Conservation (phyloP, 371 early-diverging fungal species). For the Chytridiales sp. region DNA sequence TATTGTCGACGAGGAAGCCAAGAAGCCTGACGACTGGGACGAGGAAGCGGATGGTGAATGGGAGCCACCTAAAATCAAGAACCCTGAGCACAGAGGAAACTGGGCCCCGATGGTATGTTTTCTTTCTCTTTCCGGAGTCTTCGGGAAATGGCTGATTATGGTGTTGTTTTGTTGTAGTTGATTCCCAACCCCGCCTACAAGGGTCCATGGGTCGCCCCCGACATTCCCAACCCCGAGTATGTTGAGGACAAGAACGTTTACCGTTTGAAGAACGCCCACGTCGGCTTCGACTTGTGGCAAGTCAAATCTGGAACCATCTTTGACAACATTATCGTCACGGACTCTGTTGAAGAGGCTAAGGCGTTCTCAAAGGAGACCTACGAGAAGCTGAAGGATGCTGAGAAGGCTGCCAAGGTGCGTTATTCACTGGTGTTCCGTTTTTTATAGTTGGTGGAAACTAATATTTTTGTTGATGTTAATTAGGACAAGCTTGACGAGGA, state of each 20-base stretch:
- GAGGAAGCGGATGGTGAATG: constrained; percentile 74
- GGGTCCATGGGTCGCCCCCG: constrained; percentile 45
- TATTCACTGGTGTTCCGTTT: neutral
- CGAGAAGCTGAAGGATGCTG: constrained; percentile 18
- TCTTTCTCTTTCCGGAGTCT: neutral
- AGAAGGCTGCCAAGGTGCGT: constrained; percentile 28
- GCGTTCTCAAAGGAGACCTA: constrained; percentile 34
- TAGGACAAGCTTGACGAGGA: constrained; percentile 31
- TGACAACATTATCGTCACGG: constrained; percentile 49
- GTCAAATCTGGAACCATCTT: constrained; percentile 46
- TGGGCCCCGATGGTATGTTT: constrained; percentile 36
- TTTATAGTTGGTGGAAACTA: neutral
- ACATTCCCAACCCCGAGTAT: constrained; percentile 42
- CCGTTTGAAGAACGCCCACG: constrained; percentile 33
- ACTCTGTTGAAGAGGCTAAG: constrained; percentile 44
- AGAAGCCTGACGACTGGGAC: constrained; percentile 90
- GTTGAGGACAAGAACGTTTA: constrained; percentile 33
- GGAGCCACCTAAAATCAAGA: constrained; percentile 73
- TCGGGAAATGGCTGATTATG: neutral
- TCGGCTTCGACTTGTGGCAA: constrained; percentile 53
- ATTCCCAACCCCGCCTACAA: constrained; percentile 47
- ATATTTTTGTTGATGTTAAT: neutral
- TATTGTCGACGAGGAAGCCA: constrained; percentile 82
- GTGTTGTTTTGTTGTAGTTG: constrained; percentile 19
- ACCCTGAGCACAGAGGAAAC: constrained; percentile 78